Base-by-base conservation (phyloP, 441 rosid genomes). In the Populus tomentosa region DNA sequence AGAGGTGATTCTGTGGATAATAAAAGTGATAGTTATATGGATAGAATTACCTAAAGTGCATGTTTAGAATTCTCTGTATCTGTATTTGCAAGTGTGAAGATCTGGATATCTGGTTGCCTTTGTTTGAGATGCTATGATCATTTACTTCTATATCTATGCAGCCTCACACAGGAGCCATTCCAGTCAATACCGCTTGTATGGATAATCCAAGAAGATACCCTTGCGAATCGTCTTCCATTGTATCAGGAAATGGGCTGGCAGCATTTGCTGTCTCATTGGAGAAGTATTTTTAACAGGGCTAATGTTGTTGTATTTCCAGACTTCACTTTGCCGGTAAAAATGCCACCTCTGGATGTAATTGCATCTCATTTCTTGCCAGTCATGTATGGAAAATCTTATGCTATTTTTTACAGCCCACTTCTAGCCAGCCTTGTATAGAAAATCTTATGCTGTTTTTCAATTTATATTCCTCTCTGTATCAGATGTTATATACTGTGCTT, bases 111-210 rank as follows among this genome's bases (percentile, higher is more conserved):
- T 53, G 28, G 20, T 77, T 75, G 79, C 77, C 79, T 74, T 72
- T 73, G 80, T 75, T 78, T 78, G 84, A 77, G 76, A 84, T 85
- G 77, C 86, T 86, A 76, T 82, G 86, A 75, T 86, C 79, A 87
- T 87, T 88, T 88, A 89, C 82, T 85, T 86, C 81, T 83, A 88
- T 89, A 86, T 92, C 76, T 87, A 80, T 93, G 97, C 98, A 94
- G 99, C 97, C 97, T 96, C 79, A 91, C 90, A 98, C 98, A 92
- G 93, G 98, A 92, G 90, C 98, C 98, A 75, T 94, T 96, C 88
- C 88, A 80, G 87, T 90, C 91, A 56, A 84, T 94, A 78, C 97
- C 98, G 73, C 89, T 94, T 80, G 81, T 96, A 82, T 96, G 98
- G 99, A 89, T 92, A 80, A 84, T 96, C 84, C 98, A 91, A 81